Evolutionary conservation across 441 rosid species (phyloP), one percentile per base, ranked within the genome.

Genomic region (Theobroma grandiflorum): DNA sequence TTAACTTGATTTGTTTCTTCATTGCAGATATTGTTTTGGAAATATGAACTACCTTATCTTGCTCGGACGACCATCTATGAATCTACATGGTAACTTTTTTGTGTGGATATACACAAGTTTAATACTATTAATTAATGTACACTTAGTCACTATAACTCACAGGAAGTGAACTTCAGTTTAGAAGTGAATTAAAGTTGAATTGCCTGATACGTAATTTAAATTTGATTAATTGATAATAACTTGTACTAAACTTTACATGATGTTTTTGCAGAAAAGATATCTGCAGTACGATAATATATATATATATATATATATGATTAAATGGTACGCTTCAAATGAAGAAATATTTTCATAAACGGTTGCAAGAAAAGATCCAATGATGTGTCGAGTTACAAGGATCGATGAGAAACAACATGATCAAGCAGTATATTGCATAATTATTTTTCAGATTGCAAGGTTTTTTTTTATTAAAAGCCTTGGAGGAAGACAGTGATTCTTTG

Each of bases 21-120:
- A 78, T 80, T 82, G 85, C 91, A 88, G 92, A 89, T 87, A 89
- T 93, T 83, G 94, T 93, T 63, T 76, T 93, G 83, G 92, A 90
- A 91, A 89, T 89, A 88, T 91, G 79, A 86, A 76, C 18, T 65
- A 47, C 79, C 62, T 63, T 77, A 1, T 22, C 4, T 14, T 22
- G n/a, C n/a, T 59, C 70, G 22, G 62, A 69, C 16, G 2, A 50
- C 66, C 79, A 78, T 67, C 45, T 62, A 80, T 49, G 47, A 72
- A 55, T 64, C 58, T 62, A 8, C 37, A 50, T 42, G 33, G 55
- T 68, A 63, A 26, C 31, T 26, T 26, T 26, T 26, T 26, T 26
- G 31, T 26, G 31, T 26, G 31, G 0, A 26, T 26, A 26, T 26
- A 26, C 31, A 26, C 31, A 26, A 0, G 31, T 26, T 26, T 26